Conservation (phyloP, 495 filamentous ascomycete species). For the Neurospora tetrasperma region DNA sequence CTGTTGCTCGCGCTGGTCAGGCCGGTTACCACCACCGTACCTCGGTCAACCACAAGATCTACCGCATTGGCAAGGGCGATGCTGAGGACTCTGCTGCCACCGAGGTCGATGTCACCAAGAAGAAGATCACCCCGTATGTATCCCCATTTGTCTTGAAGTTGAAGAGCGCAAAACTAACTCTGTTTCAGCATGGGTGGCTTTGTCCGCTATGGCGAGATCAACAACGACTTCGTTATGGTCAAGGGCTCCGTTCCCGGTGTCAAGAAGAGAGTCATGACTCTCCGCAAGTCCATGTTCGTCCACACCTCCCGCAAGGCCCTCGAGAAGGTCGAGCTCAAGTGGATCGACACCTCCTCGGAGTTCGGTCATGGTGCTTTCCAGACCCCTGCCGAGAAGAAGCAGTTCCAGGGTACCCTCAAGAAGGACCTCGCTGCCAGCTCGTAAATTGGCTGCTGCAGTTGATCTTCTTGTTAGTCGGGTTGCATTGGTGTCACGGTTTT, state of each 20-base stretch:
- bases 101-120: constrained; percentile 95
- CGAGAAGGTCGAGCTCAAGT: constrained; percentile 99
- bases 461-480: constrained; percentile 38
- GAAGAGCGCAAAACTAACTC: constrained; percentile 12
- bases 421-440: constrained; percentile 76
- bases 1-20: constrained; percentile 99
- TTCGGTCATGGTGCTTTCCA: constrained; percentile 99
- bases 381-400: constrained; percentile 92
- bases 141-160: not conserved
- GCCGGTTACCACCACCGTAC: constrained; percentile 99
- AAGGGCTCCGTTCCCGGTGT: constrained; percentile 97
- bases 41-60: constrained; percentile 99
- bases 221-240: constrained; percentile 98
- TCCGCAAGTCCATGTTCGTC: constrained; percentile 97
- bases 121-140: constrained; percentile 97
- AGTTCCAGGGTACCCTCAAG: constrained; percentile 95
- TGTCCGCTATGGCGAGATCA: constrained; percentile 97
- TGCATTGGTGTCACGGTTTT: constrained; percentile 45
- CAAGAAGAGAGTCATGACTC: constrained; percentile 99
- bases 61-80: constrained; percentile 88
- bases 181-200: constrained; percentile 85
- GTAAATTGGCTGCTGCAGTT: constrained; percentile 37
- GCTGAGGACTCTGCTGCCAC: constrained; percentile 88
- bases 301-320: constrained; percentile 90
- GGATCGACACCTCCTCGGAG: constrained; percentile 99